Base-by-base conservation (phyloP, 257 asterid genomes). In the Capsicum pubescens region DNA sequence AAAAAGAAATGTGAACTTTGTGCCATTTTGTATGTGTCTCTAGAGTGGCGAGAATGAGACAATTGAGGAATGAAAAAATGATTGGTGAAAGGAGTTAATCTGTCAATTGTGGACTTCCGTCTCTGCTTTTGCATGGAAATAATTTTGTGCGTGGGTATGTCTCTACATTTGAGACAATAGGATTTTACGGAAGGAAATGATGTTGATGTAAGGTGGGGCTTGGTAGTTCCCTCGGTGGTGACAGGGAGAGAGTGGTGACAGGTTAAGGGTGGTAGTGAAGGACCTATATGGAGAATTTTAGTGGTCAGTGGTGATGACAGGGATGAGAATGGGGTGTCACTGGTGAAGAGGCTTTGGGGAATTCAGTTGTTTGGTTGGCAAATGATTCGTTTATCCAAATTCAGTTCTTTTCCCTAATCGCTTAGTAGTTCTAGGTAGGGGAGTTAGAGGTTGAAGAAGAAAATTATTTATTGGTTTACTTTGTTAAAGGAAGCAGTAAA, bases 381-480 rank as follows among this genome's bases (percentile, higher is more conserved):
- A 39, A 39, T 39, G 44, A 39, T 39, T 39, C 44, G 44, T 39
- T 39, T 39, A 39, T 39, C 44, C 44, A 39, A 39, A 39, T 39
- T 39, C 44, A 39, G 44, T 39, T 39, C 44, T 39, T 39, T 39
- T 3, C 44, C 70, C 39, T 9, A 63, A 63, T 35, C 13, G 11
- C 76, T 67, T 39, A 21, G 46, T 67, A 35, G 76, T 67, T 67
- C 48, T 67, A 36, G 16, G 44, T 67, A 35, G 72, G 74, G 48
- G 50, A 15, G 44, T 39, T 3, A n/a, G 71, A 8, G 8, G 2
- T 2, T 16, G 50, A 5, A 32, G 71, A 35, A 32, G 42, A 67
- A 15, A 35, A 17, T 5, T 67, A 67, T 67, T 67, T 67, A 14
- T 67, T 36, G 19, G 50, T 15, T 67, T 36, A 32, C 50, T 67